Conservation (phyloP, 2,329 filamentous ascomycete genomes). For the Penicillium sp. region DNA sequence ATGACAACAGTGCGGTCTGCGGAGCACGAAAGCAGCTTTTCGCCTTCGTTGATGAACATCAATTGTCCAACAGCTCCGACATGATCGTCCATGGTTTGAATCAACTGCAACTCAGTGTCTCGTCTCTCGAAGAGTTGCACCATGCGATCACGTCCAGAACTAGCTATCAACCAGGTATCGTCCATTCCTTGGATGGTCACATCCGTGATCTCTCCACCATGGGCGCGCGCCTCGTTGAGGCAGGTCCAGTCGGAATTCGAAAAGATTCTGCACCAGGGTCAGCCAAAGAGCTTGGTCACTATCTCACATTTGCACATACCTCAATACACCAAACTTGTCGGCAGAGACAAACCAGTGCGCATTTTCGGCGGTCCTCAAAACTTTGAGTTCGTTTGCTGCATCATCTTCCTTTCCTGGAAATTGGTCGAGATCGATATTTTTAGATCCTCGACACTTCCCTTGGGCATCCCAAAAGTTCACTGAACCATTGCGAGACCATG, state of each 20-base stretch:
- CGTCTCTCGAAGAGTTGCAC: slow-evolving; percentile 76
- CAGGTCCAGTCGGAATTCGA: slow-evolving; percentile 56
- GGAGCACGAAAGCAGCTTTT: slow-evolving; percentile 77
- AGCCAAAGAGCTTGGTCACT: slow-evolving; percentile 7
- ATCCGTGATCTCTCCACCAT: slow-evolving; percentile 79
- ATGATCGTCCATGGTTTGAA: slow-evolving; percentile 92
- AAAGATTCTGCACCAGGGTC: slow-evolving; percentile 29
- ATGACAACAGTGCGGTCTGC: slow-evolving; percentile 84
- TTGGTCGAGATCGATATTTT: slow-evolving; percentile 69
- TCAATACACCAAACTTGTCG: slow-evolving; percentile 80
- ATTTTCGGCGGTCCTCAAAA: slow-evolving; percentile 58
- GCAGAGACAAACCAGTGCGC: slow-evolving; percentile 73
- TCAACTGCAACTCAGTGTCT: slow-evolving; percentile 64
- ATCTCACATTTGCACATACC: slow-evolving; percentile 37
- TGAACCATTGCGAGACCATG: slow-evolving; percentile 79
- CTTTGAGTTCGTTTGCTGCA: slow-evolving; percentile 55
- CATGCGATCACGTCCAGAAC: slow-evolving; percentile 84
- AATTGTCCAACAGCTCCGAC: slow-evolving; percentile 78
- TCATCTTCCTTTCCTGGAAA: slow-evolving; percentile 44
- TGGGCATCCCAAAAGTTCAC: slow-evolving; percentile 79
- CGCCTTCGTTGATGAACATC: slow-evolving; percentile 69
- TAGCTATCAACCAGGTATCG: slow-evolving; percentile 67
- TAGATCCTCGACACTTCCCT: slow-evolving; percentile 64
- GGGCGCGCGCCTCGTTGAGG: slow-evolving; percentile 74
- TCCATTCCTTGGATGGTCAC: slow-evolving; percentile 69